Evolutionary conservation across 139 green algal genomes (phyloP).

Genomic region (Chlamydomonas schloesseri): DNA sequence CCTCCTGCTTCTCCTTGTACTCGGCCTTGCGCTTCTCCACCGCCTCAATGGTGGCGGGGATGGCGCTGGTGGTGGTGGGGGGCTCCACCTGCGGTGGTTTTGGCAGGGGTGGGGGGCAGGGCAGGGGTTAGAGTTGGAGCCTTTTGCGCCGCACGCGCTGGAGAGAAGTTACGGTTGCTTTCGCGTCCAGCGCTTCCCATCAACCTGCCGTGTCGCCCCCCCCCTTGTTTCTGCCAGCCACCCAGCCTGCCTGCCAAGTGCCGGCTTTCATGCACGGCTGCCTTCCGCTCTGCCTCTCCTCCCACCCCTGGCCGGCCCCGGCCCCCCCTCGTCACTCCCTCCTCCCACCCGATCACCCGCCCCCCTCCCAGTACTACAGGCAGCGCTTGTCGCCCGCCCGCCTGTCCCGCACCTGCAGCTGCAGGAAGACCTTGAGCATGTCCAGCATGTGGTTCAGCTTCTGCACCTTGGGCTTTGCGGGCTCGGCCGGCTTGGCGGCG

Average conservation of each 20-base stretch:
- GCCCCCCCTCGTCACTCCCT: no score
- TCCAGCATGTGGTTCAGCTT: constrained; percentile 65
- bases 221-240: no score
- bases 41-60: constrained; percentile 58
- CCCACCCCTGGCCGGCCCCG: no score
- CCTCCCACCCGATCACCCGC: no score
- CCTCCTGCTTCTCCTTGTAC: constrained; percentile 53
- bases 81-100: constrained; percentile 44
- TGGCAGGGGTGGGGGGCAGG: not conserved
- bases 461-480: constrained; percentile 56
- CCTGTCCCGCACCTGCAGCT: constrained; percentile 15
- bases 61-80: constrained; percentile 46
- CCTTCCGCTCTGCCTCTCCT: not conserved
- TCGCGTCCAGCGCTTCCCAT: no score
- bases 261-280: no score
- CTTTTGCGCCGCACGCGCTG: no score
- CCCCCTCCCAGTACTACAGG: no score
- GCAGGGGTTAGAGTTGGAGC: no score
- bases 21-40: constrained; percentile 54
- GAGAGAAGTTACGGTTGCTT: no score
- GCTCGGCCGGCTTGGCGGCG: constrained; percentile 24
- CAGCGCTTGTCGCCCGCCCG: not conserved
- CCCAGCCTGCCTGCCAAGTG: no score
- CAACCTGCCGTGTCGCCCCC: no score
- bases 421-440: constrained; percentile 62